Conservation (phyloP, 2,329 filamentous ascomycete genomes). For the Aspergillus alliaceus region DNA sequence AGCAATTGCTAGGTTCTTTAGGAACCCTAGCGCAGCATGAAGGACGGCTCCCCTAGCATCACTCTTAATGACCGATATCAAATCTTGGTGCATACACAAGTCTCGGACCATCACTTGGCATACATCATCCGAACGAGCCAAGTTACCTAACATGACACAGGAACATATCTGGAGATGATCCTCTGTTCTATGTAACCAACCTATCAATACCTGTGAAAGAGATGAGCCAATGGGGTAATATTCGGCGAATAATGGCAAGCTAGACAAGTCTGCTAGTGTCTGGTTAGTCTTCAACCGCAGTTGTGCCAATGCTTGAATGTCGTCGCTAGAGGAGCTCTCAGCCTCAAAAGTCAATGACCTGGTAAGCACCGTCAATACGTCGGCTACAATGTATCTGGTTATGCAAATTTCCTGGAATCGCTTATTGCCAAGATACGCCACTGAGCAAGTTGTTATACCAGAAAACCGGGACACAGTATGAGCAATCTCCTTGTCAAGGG, state of each 20-base stretch:
- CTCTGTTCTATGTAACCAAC: slow-evolving; percentile 40
- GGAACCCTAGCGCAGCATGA: slow-evolving; percentile 46
- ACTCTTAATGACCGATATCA: slow-evolving; percentile 42
- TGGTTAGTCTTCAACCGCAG: slow-evolving; percentile 42
- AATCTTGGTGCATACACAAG: slow-evolving; percentile 38
- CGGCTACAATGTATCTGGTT: slow-evolving; percentile 31
- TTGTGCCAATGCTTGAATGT: slow-evolving; percentile 35
- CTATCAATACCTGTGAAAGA: slow-evolving; percentile 36
- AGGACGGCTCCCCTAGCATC: slow-evolving; percentile 42
- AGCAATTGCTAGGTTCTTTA: slow-evolving; percentile 50
- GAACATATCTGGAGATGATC: slow-evolving; percentile 48
- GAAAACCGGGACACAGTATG: slow-evolving; percentile 32
- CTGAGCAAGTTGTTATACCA: slow-evolving; percentile 33
- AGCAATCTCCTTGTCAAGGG: slow-evolving; percentile 24
- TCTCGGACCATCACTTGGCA: slow-evolving; percentile 43
- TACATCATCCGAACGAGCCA: slow-evolving; percentile 45
- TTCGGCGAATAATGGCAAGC: slow-evolving; percentile 35
- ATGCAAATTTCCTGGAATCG: slow-evolving; percentile 41
- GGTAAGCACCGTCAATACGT: slow-evolving; percentile 32
- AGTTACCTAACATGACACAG: slow-evolving; percentile 50
- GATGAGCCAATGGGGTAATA: slow-evolving; percentile 40
- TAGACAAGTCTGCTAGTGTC: slow-evolving; percentile 42
- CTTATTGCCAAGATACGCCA: slow-evolving; percentile 37
- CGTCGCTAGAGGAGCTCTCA: slow-evolving; percentile 30
- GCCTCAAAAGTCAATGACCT: slow-evolving; percentile 30